phyloP scores from a whole-genome alignment of 2,329 filamentous ascomycete species.

The Chaetomium olivaceum region DNA sequence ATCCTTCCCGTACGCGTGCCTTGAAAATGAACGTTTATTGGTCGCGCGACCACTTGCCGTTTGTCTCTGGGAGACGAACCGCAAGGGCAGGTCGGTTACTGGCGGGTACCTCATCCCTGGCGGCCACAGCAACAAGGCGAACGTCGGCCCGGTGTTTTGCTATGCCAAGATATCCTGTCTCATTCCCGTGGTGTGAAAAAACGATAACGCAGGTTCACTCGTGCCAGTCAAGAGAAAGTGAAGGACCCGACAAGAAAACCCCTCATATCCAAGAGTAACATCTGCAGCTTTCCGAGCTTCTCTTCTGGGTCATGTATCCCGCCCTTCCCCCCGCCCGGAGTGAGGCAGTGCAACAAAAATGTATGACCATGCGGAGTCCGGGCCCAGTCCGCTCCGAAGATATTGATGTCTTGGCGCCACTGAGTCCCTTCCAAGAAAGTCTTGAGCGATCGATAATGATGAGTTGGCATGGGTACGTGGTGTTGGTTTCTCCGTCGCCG shows the following conservation, averaged over 20 bases:
- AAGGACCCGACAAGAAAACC: constrained; percentile 5
- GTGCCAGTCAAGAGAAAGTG: neutral
- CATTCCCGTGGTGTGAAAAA: neutral
- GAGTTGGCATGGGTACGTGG: constrained; percentile 5
- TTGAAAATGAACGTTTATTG: neutral
- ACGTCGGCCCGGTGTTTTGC: neutral
- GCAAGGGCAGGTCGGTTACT: constrained; percentile 1
- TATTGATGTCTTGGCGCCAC: constrained; percentile 15
- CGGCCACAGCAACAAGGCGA: neutral
- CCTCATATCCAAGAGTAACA: neutral
- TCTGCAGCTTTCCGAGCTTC: neutral
- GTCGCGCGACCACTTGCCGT: neutral
- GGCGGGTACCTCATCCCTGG: constrained; percentile 4
- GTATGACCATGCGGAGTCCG: constrained; percentile 7
- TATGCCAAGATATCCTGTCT: constrained; percentile 1
- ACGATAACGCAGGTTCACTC: neutral
- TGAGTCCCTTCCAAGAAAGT: neutral
- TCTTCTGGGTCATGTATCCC: neutral
- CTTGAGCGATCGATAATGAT: neutral
- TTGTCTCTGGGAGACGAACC: neutral
- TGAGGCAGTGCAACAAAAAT: constrained; percentile 20
- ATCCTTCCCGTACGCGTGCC: neutral
- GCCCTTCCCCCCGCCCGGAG: constrained; percentile 5
- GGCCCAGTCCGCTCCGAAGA: neutral
- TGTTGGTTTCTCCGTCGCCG: neutral